These are phyloP conservation scores for Capsicum chinense DNA, from an alignment of 257 asterid genomes.

Conservation along the genomic window DNA sequence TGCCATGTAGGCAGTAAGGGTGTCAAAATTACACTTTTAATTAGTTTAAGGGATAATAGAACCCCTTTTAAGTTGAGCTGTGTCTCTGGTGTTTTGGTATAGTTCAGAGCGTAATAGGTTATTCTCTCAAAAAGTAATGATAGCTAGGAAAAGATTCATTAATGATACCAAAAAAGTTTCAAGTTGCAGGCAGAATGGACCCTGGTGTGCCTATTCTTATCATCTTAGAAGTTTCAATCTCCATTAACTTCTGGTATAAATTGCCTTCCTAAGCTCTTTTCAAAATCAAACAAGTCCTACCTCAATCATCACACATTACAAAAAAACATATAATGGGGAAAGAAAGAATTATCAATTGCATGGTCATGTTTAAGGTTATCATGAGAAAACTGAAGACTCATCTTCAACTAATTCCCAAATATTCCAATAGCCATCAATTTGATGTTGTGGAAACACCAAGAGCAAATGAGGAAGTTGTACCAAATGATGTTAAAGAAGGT, in stretches of 20 bases:
- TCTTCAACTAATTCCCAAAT: constrained; percentile 17
- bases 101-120: too few species aligned
- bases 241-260: constrained; percentile 25
- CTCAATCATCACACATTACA: background rate
- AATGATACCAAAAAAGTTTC: background rate
- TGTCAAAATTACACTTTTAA: too few species aligned
- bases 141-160: background rate
- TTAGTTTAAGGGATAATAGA: too few species aligned
- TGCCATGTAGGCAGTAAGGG: too few species aligned
- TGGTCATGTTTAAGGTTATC: constrained; percentile 29
- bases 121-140: too few species aligned
- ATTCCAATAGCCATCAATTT: background rate
- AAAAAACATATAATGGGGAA: constrained; percentile 30
- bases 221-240: constrained; percentile 13
- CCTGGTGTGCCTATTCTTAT: background rate
- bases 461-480: too few species aligned
- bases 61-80: too few species aligned
- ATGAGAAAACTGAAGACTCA: constrained; percentile 32
- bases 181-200: background rate
- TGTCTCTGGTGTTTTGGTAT: too few species aligned
- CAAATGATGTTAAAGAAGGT: too few species aligned
- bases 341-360: constrained; percentile 31
- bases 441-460: background rate
- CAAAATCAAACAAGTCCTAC: background rate
- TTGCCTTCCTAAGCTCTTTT: constrained; percentile 27